These are phyloP conservation scores for Hyphopichia fennica DNA, from an alignment of 1,139 yeast species.

Conservation along the genomic window DNA sequence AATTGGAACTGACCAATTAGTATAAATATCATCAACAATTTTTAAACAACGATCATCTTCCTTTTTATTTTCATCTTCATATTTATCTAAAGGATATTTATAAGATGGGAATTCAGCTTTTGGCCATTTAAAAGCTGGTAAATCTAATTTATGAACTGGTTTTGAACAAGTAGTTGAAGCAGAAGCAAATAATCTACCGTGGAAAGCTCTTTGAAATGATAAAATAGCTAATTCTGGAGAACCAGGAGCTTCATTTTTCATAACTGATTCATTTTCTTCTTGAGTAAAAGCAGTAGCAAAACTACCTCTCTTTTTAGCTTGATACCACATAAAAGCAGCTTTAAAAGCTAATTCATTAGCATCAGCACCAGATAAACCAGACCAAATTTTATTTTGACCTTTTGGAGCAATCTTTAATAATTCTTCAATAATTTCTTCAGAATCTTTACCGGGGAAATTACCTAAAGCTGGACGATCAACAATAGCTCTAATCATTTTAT, in stretches of 20 bases:
- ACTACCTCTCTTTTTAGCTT: constrained; percentile 60
- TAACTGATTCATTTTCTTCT: constrained; percentile 62
- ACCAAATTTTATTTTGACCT: constrained; percentile 69
- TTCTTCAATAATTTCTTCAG: constrained; percentile 54
- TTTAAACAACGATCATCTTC: constrained; percentile 71
- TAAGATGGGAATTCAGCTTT: constrained; percentile 78
- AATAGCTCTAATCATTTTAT: constrained; percentile 63
- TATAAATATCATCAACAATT: constrained; percentile 55
- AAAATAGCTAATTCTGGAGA: constrained; percentile 72
- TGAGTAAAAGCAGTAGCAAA: constrained; percentile 47
- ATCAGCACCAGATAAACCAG: constrained; percentile 79
- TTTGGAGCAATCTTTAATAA: constrained; percentile 68
- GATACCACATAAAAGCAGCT: constrained; percentile 80
- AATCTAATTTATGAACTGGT: constrained; percentile 81
- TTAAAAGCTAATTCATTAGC: constrained; percentile 84
- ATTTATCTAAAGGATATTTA: constrained; percentile 66
- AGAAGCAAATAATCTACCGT: constrained; percentile 80
- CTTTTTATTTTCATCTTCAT: constrained; percentile 52
- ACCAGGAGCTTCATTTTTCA: constrained; percentile 73
- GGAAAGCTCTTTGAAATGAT: constrained; percentile 76
- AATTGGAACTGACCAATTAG: constrained; percentile 62
- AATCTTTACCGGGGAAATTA: constrained; percentile 68
- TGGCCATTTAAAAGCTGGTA: constrained; percentile 87
- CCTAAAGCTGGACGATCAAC: constrained; percentile 80
- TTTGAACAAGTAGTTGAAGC: constrained; percentile 77